Base-by-base conservation (phyloP, 2,329 filamentous ascomycete species). In the Dactylellina sp. region DNA sequence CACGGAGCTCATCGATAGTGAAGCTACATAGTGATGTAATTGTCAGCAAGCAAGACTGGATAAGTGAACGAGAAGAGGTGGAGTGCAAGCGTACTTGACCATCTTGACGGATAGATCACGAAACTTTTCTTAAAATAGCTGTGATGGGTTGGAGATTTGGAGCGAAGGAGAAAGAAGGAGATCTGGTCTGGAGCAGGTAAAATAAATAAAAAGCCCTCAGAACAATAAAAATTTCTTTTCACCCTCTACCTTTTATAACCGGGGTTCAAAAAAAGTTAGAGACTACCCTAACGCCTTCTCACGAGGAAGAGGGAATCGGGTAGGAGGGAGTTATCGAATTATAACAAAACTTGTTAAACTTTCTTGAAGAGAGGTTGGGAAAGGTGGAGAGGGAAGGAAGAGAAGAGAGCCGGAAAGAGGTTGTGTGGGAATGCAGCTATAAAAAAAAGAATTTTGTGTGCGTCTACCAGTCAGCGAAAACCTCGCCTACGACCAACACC, bases 1-100 rank as follows among this genome's bases (percentile, higher is more conserved):
- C 79, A 84, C 90, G 89, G 84, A 93, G 91, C 89, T 92, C 93
- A 84, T 98, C 94, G 86, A 97, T 90, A 82, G 95, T 98, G 90
- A 98, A 98, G 90, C 93, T 97, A 82, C 83, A 79, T 78, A 37
- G 52, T 55, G 71, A 47, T 49, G 2, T 56, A 35, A 64, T 56
- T 49, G 61, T 75, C 32, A 66, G 57, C 49, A 46, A 59, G 60
- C 44, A 6, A 37, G 46, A 35, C 37, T 32, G 35, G 28, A 32
- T 63, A 24, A 22, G 44, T 47, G 24, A 22, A 9, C 9, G 11
- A 63, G 47, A 22, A 32, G 9, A 28, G 18, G 12, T 7, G 47
- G 56, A 70, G 64, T 59, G 49, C 64, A 94, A 32, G 28, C 93
- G 91, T 91, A 97, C 93, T 98, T 97, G 84, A 99, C 95, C 95